Percentiles rank a stretch among this genome's conserved stretches.
These are phyloP conservation scores for Saccharomyces hybrid DNA, from an alignment of 1,139 yeast genomes.

Conservation along the genomic window DNA sequence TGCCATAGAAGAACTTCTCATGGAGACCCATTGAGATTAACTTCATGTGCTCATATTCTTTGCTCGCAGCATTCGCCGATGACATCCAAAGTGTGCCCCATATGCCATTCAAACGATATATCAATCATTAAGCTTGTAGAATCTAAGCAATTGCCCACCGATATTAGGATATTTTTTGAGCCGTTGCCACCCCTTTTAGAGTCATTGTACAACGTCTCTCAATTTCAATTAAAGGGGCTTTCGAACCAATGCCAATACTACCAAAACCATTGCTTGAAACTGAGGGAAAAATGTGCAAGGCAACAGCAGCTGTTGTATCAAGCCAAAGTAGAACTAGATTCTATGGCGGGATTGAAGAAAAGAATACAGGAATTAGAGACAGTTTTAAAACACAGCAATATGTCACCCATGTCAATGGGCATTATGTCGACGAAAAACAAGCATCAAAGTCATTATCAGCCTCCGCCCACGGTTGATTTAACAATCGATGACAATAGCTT, in stretches of 20 bases:
- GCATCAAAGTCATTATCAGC: conserved; percentile 1
- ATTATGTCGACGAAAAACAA: background rate
- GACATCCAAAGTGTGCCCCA: conserved; percentile 12
- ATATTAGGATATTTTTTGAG: conserved; percentile 20
- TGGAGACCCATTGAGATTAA: conserved; percentile 18
- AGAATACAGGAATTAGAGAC: conserved; percentile 15
- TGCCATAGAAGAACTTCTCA: conserved; percentile 18
- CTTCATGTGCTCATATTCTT: conserved; percentile 27
- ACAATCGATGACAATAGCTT: conserved; percentile 15
- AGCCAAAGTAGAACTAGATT: conserved; percentile 22
- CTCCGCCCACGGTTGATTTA: conserved; percentile 23
- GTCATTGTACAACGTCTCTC: conserved; percentile 19
- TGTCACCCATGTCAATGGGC: background rate
- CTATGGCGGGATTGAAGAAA: conserved; percentile 15
- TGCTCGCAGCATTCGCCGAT: conserved; percentile 16
- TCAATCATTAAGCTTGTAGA: conserved; percentile 15
- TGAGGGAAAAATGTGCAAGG: conserved; percentile 21
- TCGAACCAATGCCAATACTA: conserved; percentile 20
- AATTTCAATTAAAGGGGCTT: conserved; percentile 21
- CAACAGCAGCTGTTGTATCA: conserved; percentile 21
- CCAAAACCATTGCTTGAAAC: conserved; percentile 16
- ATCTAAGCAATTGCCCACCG: conserved; percentile 16
- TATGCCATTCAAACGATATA: conserved; percentile 16
- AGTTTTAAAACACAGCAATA: conserved; percentile 2
- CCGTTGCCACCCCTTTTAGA: conserved; percentile 21